Percentiles rank a stretch among this genome's conserved stretches.
Evolutionary conservation across 2,329 filamentous ascomycete genomes (phyloP).

Genomic region (Diaporthe citri): DNA sequence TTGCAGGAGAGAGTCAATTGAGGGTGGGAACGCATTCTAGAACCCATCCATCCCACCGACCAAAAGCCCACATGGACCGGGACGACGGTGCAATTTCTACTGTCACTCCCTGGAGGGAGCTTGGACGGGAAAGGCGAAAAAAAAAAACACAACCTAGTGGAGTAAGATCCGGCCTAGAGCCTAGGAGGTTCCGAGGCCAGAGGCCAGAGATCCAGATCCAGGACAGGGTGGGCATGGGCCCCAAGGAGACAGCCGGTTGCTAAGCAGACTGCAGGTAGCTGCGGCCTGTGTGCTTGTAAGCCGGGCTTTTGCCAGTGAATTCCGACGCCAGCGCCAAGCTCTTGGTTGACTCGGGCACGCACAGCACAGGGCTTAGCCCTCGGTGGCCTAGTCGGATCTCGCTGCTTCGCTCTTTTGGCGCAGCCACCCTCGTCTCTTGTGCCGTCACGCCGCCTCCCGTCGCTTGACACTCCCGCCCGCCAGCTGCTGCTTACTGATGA

Average conservation of each 20-base stretch:
- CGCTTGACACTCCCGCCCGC: background rate
- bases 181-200: constrained; percentile 22
- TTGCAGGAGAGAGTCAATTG: background rate
- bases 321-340: constrained; percentile 23
- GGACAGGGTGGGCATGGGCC: background rate
- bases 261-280: background rate
- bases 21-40: constrained; percentile 21
- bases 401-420: constrained; percentile 26
- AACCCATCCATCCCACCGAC: background rate
- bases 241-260: background rate
- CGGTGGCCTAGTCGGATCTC: constrained; percentile 2
- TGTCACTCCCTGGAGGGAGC: background rate
- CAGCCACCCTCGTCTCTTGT: background rate
- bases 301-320: constrained; percentile 17
- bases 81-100: constrained; percentile 17
- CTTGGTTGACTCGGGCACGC: constrained; percentile 16
- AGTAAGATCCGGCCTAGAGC: constrained; percentile 15
- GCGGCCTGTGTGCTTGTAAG: background rate
- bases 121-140: constrained; percentile 20
- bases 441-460: background rate
- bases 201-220: constrained; percentile 16
- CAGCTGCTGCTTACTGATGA: constrained; percentile 4
- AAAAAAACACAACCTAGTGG: constrained; percentile 23
- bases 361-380: background rate
- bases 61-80: background rate